These are phyloP conservation scores for Aspergillus brasiliensis DNA, from an alignment of 2,329 filamentous ascomycete genomes.

Conservation along the genomic window DNA sequence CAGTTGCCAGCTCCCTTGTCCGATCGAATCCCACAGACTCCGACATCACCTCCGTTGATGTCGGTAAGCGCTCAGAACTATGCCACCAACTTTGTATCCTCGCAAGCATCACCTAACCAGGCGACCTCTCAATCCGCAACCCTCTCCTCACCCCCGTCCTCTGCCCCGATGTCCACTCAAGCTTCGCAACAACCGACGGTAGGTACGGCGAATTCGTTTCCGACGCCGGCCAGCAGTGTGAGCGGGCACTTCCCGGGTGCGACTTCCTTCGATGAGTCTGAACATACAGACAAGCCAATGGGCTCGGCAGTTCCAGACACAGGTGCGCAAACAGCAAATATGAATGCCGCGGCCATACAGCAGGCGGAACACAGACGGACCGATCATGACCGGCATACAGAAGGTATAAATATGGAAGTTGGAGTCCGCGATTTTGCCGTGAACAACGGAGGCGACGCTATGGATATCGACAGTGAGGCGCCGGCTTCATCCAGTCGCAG, in stretches of 20 bases:
- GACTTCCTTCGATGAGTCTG: conserved; percentile 37
- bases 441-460: conserved; percentile 31
- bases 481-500: conserved; percentile 22
- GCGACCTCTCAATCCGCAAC: conserved; percentile 44
- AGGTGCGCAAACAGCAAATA: conserved; percentile 15
- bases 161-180: conserved; percentile 46
- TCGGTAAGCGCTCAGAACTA: conserved; percentile 52
- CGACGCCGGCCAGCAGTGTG: conserved; percentile 50
- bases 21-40: conserved; percentile 40
- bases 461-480: conserved; percentile 42
- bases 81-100: conserved; percentile 49
- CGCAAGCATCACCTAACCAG: conserved; percentile 49
- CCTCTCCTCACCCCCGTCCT: conserved; percentile 45
- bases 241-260: conserved; percentile 37
- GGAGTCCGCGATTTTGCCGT: conserved; percentile 26
- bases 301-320: conserved; percentile 25
- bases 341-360: conserved; percentile 21
- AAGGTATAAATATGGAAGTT: conserved; percentile 17
- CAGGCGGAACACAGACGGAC: conserved; percentile 35
- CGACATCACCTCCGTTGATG: conserved; percentile 53
- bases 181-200: conserved; percentile 44
- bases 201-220: conserved; percentile 46
- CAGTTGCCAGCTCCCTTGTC: conserved; percentile 29
- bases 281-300: conserved; percentile 37
- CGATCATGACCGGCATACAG: conserved; percentile 37